These are phyloP conservation scores for Bodo saltans DNA, from an alignment of 78 protist genomes.

Conservation along the genomic window DNA sequence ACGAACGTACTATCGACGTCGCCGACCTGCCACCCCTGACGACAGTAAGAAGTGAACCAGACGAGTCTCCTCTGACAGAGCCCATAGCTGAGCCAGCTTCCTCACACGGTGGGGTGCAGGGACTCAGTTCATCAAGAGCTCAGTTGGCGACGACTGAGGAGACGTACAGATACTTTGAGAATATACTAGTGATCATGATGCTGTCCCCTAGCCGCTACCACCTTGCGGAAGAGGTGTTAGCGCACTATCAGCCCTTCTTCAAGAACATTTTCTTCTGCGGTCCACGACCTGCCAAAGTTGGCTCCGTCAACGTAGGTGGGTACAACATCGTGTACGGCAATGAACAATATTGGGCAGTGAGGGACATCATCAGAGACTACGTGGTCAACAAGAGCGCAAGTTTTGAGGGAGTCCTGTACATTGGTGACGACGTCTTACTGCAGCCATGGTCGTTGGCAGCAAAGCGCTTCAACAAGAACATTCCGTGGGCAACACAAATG, in stretches of 20 bases:
- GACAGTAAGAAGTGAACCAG: too few relatives aligned
- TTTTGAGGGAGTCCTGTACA: not conserved
- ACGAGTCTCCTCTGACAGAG: too few relatives aligned
- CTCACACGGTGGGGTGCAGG: too few relatives aligned
- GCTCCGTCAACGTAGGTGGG: not conserved
- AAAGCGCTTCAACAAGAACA: not conserved
- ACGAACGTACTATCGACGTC: too few relatives aligned
- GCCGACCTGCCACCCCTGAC: too few relatives aligned
- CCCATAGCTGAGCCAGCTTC: too few relatives aligned
- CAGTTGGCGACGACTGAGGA: too few relatives aligned
- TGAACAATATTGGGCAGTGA: not conserved
- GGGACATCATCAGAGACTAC: not conserved
- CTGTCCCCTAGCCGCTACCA: not conserved
- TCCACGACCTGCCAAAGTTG: not conserved
- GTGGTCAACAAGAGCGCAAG: not conserved
- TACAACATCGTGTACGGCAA: not conserved
- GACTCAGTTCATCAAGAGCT: too few relatives aligned
- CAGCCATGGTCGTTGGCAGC: not conserved
- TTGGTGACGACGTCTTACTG: not conserved
- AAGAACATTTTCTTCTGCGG: not conserved
- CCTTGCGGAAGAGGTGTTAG: not conserved
- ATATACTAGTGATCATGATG: not conserved
- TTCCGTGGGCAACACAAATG: not conserved
- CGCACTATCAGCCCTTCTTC: not conserved
- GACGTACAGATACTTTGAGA: too few relatives aligned